Evolutionary conservation across 2,329 filamentous ascomycete genomes (phyloP), one percentile per base, ranked within the genome.

Genomic region (Cytospora mali): DNA sequence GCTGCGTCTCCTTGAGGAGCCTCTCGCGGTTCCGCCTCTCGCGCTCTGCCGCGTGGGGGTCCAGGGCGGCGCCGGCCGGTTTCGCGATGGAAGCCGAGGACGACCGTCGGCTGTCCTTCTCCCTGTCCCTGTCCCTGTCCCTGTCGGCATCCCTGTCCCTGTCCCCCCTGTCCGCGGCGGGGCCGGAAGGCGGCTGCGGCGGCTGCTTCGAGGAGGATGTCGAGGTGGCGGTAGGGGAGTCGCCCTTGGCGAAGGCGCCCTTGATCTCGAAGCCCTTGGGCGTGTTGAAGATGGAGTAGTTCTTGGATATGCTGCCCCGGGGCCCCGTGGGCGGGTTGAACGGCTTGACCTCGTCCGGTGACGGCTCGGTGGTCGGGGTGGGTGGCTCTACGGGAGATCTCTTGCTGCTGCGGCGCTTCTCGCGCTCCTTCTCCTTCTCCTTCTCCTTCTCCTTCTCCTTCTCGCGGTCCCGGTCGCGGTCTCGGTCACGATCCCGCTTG

Each of bases 41-140:
- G 25, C 89, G 85, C 73, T 92, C 89, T 0, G 88, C 78, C 1
- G 88, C 88, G 73, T 91, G 88, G n/a, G 85, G 81, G 67, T 90
- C 86, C 64, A 56, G 29, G 52, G 58, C 61, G 28, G 56, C 54
- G n/a, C 31, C 67, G 69, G 61, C 69, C 50, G 56, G 65, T 68
- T 55, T 68, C 56, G 58, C 66, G 55, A 39, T 62, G 21, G 33
- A 31, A 6, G 56, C 27, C 51, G 74, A 75, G 7, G 74, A 69
- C 62, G 76, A 74, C 4, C 76, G 75, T 29, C 79, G 75, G 52
- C 74, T 69, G 58, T 55, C 58, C 50, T n/a, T 60, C 11, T 28
- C 57, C 35, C 13, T 59, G n/a, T 33, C 49, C 27, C 57, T 21
- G 14, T 58, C 21, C 21, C 48, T 50, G 48, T 50, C 48, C 48